A percentile compares a stretch with the other conserved stretches of the same genome.
These are phyloP conservation scores for Botrytis fragariae DNA, from an alignment of 2,329 filamentous ascomycete species.

Conservation along the genomic window DNA sequence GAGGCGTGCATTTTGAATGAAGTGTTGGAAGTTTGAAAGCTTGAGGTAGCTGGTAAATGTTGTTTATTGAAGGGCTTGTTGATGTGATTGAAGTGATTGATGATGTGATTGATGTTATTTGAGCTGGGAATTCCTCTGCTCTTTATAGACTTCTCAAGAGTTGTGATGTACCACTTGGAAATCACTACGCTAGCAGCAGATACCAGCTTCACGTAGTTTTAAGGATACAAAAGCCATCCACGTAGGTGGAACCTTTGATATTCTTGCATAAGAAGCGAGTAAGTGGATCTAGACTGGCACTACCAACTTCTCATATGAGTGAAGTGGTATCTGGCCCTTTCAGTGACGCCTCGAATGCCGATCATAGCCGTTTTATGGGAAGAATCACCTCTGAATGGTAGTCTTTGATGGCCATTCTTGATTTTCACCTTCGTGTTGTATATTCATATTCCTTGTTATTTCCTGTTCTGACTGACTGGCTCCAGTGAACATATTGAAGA, in stretches of 20 bases:
- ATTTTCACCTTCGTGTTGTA: neutral
- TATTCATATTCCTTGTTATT: neutral
- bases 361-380: neutral
- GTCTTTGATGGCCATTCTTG: neutral
- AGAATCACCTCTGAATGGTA: neutral
- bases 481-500: neutral
- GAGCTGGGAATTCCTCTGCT: neutral
- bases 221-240: neutral
- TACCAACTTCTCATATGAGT: neutral
- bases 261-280: neutral
- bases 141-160: neutral
- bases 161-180: neutral
- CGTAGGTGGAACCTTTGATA: neutral
- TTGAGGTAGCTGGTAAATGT: neutral
- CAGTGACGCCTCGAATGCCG: neutral
- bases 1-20: conserved; percentile 11
- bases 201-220: neutral
- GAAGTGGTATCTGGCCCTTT: neutral
- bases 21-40: neutral
- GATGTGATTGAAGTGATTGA: neutral
- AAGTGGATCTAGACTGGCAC: neutral
- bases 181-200: neutral
- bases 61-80: neutral
- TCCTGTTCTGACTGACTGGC: neutral
- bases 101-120: conserved; percentile 1